A percentile compares a stretch with the other conserved stretches of the same genome.
phyloP scores from a whole-genome alignment of 352 stramenopile species.

The Phytophthora podocarpi region DNA sequence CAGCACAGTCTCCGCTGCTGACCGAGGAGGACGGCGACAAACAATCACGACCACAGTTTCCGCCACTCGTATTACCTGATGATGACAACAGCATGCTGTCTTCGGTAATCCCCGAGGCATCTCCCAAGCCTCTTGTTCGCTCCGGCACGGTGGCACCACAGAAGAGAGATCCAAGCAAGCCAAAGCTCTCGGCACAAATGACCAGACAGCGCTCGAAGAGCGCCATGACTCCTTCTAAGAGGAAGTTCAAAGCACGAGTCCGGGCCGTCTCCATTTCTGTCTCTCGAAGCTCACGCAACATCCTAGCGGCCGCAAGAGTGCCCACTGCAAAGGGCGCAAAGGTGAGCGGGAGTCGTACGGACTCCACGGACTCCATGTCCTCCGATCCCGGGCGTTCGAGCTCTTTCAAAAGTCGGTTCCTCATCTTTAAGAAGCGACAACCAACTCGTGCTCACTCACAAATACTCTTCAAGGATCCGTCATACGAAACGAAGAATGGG shows the following conservation, averaged over 20 bases:
- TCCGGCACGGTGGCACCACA: slow-evolving; percentile 2
- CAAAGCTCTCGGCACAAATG: slow-evolving; percentile 21
- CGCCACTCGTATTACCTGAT: slow-evolving; percentile 8
- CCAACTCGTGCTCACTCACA: slow-evolving; percentile 27
- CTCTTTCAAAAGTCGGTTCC: slow-evolving; percentile 18
- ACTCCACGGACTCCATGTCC: slow-evolving; percentile 13
- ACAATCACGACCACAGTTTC: neutral
- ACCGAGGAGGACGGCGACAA: slow-evolving; percentile 1
- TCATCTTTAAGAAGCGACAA: slow-evolving; percentile 30
- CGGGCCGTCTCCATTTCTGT: slow-evolving; percentile 18
- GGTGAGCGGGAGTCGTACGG: slow-evolving; percentile 14
- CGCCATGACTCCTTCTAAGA: slow-evolving; percentile 7
- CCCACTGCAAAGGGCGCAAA: neutral
- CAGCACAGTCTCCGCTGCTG: slow-evolving; percentile 11
- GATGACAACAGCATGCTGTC: neutral
- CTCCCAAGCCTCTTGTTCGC: neutral
- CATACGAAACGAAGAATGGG: slow-evolving; percentile 58
- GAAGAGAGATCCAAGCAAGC: slow-evolving; percentile 28
- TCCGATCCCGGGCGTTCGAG: neutral
- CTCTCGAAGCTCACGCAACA: slow-evolving; percentile 16
- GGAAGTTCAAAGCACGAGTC: slow-evolving; percentile 5
- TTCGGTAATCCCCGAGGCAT: neutral
- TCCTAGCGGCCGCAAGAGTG: slow-evolving; percentile 5
- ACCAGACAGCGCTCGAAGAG: slow-evolving; percentile 30
- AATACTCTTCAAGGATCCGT: slow-evolving; percentile 62